Percentiles rank a stretch among this genome's conserved stretches.
These are phyloP conservation scores for Cladophialophora bantiana DNA, from an alignment of 2,329 filamentous ascomycete genomes.

Conservation along the genomic window DNA sequence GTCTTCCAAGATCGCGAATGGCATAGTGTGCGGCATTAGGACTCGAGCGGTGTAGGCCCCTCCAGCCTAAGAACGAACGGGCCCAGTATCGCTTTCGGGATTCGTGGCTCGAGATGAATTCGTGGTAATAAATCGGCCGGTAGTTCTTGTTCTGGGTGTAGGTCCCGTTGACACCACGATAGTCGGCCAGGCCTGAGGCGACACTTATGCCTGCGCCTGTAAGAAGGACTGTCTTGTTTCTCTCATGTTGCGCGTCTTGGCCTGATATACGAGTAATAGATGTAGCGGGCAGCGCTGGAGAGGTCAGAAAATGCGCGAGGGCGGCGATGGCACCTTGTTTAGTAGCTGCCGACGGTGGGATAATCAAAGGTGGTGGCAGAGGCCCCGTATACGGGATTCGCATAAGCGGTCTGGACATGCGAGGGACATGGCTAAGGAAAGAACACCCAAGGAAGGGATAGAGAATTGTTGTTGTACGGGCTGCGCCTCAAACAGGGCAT, in stretches of 20 bases:
- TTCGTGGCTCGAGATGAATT: conserved; percentile 83
- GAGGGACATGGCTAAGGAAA: conserved; percentile 44
- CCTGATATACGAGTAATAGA: conserved; percentile 36
- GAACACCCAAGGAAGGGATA: conserved; percentile 7
- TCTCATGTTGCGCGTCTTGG: conserved; percentile 54
- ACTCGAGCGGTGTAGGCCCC: conserved; percentile 75
- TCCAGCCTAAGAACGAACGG: conserved; percentile 91
- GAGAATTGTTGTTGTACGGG: background rate
- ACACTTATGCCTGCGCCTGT: conserved; percentile 93
- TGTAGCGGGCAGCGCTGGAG: conserved; percentile 51
- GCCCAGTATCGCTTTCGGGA: conserved; percentile 95
- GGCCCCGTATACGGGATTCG: conserved; percentile 90
- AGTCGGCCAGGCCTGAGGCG: conserved; percentile 90
- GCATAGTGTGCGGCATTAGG: conserved; percentile 84
- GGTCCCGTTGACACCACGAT: conserved; percentile 86
- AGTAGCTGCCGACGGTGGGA: conserved; percentile 74
- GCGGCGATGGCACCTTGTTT: conserved; percentile 77
- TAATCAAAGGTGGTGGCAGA: conserved; percentile 75
- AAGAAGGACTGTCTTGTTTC: conserved; percentile 63
- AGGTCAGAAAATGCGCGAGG: conserved; percentile 75
- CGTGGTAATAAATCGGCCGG: conserved; percentile 89
- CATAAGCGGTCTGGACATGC: conserved; percentile 75
- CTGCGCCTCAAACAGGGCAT: background rate
- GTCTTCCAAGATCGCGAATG: conserved; percentile 71
- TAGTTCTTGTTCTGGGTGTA: conserved; percentile 92